Evolutionary conservation across 2,329 filamentous ascomycete species (phyloP).

Genomic region (Cytospora schulzeri): DNA sequence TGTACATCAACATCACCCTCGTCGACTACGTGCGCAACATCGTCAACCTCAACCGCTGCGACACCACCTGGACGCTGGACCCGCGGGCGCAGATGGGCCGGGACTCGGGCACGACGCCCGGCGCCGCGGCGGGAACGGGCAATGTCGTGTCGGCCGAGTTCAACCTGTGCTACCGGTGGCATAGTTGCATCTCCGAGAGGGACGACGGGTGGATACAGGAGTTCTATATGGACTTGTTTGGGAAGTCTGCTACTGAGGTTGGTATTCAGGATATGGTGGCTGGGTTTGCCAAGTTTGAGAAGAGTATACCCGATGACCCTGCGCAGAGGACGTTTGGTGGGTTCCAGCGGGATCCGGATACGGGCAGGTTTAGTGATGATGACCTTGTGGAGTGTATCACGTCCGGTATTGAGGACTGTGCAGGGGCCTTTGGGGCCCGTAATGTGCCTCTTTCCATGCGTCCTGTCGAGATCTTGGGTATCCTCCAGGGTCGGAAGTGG

Average conservation of each 20-base stretch:
- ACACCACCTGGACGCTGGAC: slow-evolving; percentile 81
- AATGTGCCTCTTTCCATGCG: slow-evolving; percentile 75
- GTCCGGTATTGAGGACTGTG: slow-evolving; percentile 74
- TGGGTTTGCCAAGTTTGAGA: slow-evolving; percentile 65
- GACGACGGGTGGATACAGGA: slow-evolving; percentile 82
- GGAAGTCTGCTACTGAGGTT: slow-evolving; percentile 59
- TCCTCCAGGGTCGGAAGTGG: slow-evolving; percentile 76
- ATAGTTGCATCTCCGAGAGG: slow-evolving; percentile 72
- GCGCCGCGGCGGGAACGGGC: slow-evolving; percentile 71
- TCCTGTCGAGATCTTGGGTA: slow-evolving; percentile 78
- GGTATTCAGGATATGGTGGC: slow-evolving; percentile 61
- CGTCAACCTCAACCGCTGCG: slow-evolving; percentile 60
- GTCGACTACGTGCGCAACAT: slow-evolving; percentile 80
- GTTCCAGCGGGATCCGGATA: slow-evolving; percentile 62
- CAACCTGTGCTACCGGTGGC: slow-evolving; percentile 87
- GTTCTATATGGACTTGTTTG: slow-evolving; percentile 65
- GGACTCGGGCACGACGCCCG: slow-evolving; percentile 52
- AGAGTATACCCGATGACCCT: slow-evolving; percentile 65
- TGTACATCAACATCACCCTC: slow-evolving; percentile 79
- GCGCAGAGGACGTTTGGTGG: slow-evolving; percentile 67
- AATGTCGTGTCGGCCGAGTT: slow-evolving; percentile 88
- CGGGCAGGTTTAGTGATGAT: slow-evolving; percentile 72
- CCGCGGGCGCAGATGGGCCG: slow-evolving; percentile 70
- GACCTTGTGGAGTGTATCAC: slow-evolving; percentile 72
- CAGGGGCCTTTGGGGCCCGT: slow-evolving; percentile 71